Base-by-base conservation (phyloP, 352 stramenopile species). In the Globisporangium heterothallicum region DNA sequence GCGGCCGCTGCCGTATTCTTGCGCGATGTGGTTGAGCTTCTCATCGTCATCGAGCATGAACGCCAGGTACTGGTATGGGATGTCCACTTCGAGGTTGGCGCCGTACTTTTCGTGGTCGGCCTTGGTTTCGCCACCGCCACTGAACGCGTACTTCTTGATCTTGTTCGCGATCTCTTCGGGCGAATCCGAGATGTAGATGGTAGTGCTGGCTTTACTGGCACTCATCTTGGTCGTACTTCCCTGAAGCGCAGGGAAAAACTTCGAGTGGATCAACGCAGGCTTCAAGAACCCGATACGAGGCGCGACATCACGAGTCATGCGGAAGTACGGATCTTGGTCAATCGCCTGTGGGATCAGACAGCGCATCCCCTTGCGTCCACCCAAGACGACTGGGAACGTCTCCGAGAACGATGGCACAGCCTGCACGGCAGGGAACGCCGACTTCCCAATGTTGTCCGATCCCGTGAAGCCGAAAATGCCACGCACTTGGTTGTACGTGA, bases 41-140 rank as follows among this genome's bases (percentile, higher is more conserved):
- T 98, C 94, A 61, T 99, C 97, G 63, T 99, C 96, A 60, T 99
- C 97, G 41, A 99, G 78, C 76, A 99, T 99, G 73, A 99, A 99
- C 36, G 81, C 90, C 42, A 99, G 69, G 84, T 98, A 99, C 78
- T 99, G 96, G 71, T 98, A 99, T 35, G 93, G 83, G 35, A 99
- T 98, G 70, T 99, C 97, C 6, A 98, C 85, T 27, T 99, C 94
- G 30, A 99, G 72, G 78, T 99, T 98, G 27, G 97, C 97, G 40
- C 97, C 97, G 43, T 98, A 90, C 60, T 99, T 95, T 61, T 98
- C 78, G 69, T 99, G 97, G 61, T 99, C 79, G 53, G 98, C 96
- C 67, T 98, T 97, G 14, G 96, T 99, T 63, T 99, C 96, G 60
- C 96, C 91, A 49, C 97, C 97, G 38, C 97, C 97, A 26, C 86